phyloP scores from a whole-genome alignment of 805 yeast species.

The Priceomyces medius region DNA sequence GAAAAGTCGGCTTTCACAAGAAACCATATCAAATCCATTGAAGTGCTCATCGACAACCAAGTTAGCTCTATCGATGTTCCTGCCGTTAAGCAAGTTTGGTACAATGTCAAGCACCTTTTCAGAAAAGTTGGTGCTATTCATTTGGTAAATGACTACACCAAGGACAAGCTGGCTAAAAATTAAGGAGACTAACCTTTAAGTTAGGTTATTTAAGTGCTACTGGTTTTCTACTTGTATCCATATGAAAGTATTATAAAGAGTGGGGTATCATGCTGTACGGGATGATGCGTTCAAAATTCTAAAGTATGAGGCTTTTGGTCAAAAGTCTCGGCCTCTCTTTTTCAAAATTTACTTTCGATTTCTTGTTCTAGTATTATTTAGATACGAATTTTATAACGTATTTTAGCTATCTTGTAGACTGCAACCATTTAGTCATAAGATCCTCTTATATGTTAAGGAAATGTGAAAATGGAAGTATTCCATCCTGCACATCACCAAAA shows the following conservation, averaged over 20 bases:
- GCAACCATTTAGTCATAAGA: too few relatives aligned
- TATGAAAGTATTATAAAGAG: too few relatives aligned
- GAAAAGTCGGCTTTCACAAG: slow-evolving; percentile 76
- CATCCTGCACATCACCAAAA: background rate
- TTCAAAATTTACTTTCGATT: background rate
- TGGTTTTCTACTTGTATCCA: too few relatives aligned
- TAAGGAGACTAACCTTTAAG: too few relatives aligned
- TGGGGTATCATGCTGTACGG: too few relatives aligned
- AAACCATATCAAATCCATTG: slow-evolving; percentile 64
- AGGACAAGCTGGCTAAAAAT: slow-evolving; percentile 25
- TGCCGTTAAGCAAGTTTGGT: slow-evolving; percentile 37
- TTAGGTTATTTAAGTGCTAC: too few relatives aligned
- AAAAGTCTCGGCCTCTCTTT: too few relatives aligned
- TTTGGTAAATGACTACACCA: slow-evolving; percentile 36
- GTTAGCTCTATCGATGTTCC: slow-evolving; percentile 30
- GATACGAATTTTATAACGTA: background rate
- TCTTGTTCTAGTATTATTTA: background rate
- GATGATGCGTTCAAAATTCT: too few relatives aligned
- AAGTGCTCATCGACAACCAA: slow-evolving; percentile 45
- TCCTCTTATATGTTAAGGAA: too few relatives aligned
- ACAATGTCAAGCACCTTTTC: slow-evolving; percentile 29
- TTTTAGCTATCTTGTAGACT: background rate
- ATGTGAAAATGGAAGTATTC: too few relatives aligned
- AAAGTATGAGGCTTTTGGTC: too few relatives aligned
- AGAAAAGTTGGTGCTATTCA: slow-evolving; percentile 27